Evolutionary conservation across 331 rosid genomes (phyloP).

Genomic region (Rosa hybrid): DNA sequence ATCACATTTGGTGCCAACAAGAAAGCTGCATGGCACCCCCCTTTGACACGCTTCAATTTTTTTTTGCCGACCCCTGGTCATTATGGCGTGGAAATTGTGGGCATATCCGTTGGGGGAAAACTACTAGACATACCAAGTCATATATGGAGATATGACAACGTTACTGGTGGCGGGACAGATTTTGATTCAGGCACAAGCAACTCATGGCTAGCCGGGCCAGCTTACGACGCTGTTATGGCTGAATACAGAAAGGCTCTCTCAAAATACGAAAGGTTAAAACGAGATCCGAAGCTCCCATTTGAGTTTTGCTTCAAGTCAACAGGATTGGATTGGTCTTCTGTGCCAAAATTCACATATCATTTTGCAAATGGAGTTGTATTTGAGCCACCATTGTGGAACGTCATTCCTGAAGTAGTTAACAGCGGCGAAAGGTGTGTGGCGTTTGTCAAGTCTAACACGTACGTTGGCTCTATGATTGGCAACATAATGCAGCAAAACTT

Average conservation of each 20-base stretch:
- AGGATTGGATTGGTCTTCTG: not conserved
- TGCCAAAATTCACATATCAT: not conserved
- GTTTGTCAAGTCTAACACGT: not conserved
- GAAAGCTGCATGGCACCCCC: not conserved
- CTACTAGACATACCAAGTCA: not conserved
- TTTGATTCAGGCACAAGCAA: not conserved
- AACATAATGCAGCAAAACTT: not conserved
- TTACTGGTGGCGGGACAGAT: not conserved
- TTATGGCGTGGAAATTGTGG: not conserved
- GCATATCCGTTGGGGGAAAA: not conserved
- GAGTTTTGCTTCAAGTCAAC: not conserved
- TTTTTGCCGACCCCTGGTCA: not conserved
- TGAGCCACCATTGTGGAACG: not conserved
- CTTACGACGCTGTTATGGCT: not conserved
- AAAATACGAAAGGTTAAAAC: not conserved
- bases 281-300: not conserved
- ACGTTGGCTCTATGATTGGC: not conserved
- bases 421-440: not conserved
- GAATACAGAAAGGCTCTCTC: not conserved
- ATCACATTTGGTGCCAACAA: slow-evolving; percentile 2
- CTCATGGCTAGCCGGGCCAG: not conserved
- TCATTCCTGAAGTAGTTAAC: not conserved
- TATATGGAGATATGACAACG: not conserved
- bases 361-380: not conserved
- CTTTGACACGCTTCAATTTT: not conserved